Percentiles rank a stretch among this genome's conserved stretches.
These are phyloP conservation scores for Nicotiana paniculata DNA, from an alignment of 257 asterid genomes.

Conservation along the genomic window DNA sequence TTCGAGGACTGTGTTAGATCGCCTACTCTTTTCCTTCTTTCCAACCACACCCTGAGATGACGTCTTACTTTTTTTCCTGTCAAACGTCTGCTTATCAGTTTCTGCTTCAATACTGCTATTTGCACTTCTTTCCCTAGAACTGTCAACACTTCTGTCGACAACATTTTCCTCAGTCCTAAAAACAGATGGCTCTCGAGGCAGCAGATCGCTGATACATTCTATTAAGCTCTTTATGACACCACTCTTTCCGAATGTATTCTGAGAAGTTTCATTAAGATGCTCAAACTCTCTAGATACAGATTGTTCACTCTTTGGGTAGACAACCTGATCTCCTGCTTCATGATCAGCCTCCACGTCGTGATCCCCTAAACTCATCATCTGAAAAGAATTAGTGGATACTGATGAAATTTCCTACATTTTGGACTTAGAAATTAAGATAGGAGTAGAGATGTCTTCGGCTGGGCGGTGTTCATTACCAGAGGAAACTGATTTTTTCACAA, in stretches of 20 bases:
- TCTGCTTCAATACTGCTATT: not conserved
- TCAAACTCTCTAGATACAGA: not conserved
- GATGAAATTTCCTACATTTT: conserved; percentile 9
- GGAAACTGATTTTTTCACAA: not conserved
- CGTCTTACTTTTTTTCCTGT: conserved; percentile 9
- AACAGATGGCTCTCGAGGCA: not conserved
- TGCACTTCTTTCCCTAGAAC: conserved; percentile 6
- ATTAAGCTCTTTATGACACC: conserved; percentile 14
- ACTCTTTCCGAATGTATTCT: not conserved
- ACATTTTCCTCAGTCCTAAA: conserved; percentile 1
- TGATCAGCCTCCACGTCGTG: conserved; percentile 6
- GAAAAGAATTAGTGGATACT: conserved; percentile 2
- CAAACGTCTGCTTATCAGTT: conserved; percentile 13
- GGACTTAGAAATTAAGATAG: not conserved
- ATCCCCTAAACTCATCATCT: conserved; percentile 5
- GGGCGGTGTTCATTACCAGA: not conserved
- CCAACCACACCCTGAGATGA: not conserved
- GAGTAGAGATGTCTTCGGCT: conserved; percentile 2
- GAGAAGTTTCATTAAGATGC: conserved; percentile 16
- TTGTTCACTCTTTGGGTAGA: conserved; percentile 10
- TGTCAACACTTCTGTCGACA: conserved; percentile 1
- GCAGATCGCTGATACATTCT: conserved; percentile 11
- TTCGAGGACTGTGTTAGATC: not conserved
- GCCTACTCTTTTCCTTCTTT: not conserved
- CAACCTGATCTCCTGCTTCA: conserved; percentile 14